A percentile compares a stretch with the other conserved stretches of the same genome.
Conservation (phyloP, 2,329 filamentous ascomycete species). For the Verticillium nonalfalfae region DNA sequence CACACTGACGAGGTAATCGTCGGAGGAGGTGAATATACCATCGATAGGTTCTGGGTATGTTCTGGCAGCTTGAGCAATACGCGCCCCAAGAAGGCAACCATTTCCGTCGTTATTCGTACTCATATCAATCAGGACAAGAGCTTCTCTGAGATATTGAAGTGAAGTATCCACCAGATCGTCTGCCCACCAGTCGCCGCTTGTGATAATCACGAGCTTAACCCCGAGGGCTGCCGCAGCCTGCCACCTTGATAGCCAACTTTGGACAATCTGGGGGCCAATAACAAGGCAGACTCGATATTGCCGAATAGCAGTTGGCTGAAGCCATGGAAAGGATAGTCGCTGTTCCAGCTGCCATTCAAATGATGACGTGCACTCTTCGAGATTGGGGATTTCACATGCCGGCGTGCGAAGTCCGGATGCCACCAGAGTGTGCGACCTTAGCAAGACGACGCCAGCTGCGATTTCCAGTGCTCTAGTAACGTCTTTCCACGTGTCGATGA, state of each 20-base stretch:
- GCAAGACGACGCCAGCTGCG: neutral
- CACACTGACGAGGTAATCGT: slow-evolving; percentile 19
- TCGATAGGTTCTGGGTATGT: slow-evolving; percentile 18
- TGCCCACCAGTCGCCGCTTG: slow-evolving; percentile 30
- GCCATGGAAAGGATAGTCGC: neutral
- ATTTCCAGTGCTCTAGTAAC: neutral
- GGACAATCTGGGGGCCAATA: neutral
- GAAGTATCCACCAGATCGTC: slow-evolving; percentile 2
- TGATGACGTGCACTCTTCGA: neutral
- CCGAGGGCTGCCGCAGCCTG: slow-evolving; percentile 22
- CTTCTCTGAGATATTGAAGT: slow-evolving; percentile 21
- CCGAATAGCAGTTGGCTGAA: neutral
- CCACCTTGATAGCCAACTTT: neutral
- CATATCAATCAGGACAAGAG: slow-evolving; percentile 23
- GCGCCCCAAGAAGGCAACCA: slow-evolving; percentile 12
- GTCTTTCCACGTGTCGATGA: neutral
- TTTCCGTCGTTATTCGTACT: slow-evolving; percentile 12
- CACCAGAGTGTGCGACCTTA: too few species aligned
- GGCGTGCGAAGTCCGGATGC: too few species aligned
- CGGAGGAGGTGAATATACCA: slow-evolving; percentile 28
- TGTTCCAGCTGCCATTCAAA: neutral
- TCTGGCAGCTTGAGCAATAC: slow-evolving; percentile 21
- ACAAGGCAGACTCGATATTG: neutral
- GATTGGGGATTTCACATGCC: too few species aligned
- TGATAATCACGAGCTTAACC: slow-evolving; percentile 25